Evolutionary conservation across 768 basidiomycete species (phyloP), one percentile per base, ranked within the genome.

Genomic region (Tulasnella sp.): DNA sequence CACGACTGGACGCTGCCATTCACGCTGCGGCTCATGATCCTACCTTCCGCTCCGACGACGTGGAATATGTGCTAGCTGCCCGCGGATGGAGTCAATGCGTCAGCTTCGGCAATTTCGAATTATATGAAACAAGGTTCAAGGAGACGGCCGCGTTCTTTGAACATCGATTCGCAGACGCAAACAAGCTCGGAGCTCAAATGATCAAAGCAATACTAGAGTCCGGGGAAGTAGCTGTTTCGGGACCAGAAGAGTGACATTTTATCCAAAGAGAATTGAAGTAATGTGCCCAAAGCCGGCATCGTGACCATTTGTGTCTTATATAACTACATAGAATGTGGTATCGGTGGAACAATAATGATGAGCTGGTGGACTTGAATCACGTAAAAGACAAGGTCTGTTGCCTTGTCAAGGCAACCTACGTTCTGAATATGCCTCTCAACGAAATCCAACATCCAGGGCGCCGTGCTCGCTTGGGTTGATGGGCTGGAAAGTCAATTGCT

Each of bases 41-140:
- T 3, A 79, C 84, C 65, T 86, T 93, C 65, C 75, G 93, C 6
- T 76, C 82, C 0, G 87, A 99, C 62, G 94, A 99, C 68, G 73
- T 92, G 17, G 94, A 97, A 69, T 99, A 98, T 65, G 84, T 92
- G 19, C 73, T 97, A 21, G 93, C 91, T 0, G 90, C 92, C 0
- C 74, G 92, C 29, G 92, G 91, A 2, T 99, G 94, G 94, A 91
- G 87, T 64, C 89, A 97, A 70, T 91, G 89, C 67, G 87, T 98
- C 40, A 82, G 79, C 36, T 94, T 94, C 70, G 90, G 90, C 11
- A 83, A 76, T 69, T 96, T 97, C 69, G 88, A 94, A 61, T 71
- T 90, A 53, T 99, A 98, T 73, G 73, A 77, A 64, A 69, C 75
- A 64, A 70, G 93, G 59, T 98, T 98, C 67, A 76, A 78, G 65